These are phyloP conservation scores for Saccharomycopsis malanga DNA, from an alignment of 805 yeast species.

Conservation along the genomic window DNA sequence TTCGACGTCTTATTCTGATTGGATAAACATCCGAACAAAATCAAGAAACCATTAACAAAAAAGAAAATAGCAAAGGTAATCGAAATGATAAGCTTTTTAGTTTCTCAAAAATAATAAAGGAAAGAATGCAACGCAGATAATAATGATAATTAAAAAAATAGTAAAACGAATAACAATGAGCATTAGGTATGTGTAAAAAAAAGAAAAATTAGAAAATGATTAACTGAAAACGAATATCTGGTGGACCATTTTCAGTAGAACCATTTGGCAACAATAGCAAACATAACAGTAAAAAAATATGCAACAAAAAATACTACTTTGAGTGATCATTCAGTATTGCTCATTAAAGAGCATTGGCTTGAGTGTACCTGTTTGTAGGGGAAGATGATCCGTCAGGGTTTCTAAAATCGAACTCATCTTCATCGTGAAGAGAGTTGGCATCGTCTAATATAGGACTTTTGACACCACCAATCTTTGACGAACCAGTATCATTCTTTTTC, in stretches of 20 bases:
- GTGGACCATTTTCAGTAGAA: too few species aligned
- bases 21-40: too few species aligned
- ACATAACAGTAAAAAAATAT: too few species aligned
- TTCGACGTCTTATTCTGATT: too few species aligned
- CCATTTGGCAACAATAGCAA: too few species aligned
- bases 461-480: neutral
- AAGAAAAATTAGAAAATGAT: neutral
- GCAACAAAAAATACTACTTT: too few species aligned
- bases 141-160: too few species aligned
- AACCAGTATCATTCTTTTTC: conserved; percentile 4
- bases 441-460: neutral
- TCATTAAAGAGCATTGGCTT: neutral
- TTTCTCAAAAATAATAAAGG: neutral
- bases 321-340: too few species aligned
- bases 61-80: conserved; percentile 96
- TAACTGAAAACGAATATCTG: too few species aligned
- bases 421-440: conserved; percentile 8
- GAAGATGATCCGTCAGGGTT: conserved; percentile 1
- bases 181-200: neutral
- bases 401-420: conserved; percentile 9
- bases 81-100: conserved; percentile 55
- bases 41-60: too few species aligned
- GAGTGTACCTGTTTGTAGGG: conserved; percentile 16
- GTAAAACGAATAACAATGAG: neutral
- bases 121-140: neutral